Conservation (phyloP, 164 flowering plant genomes). For the Chimonanthus praecox region DNA sequence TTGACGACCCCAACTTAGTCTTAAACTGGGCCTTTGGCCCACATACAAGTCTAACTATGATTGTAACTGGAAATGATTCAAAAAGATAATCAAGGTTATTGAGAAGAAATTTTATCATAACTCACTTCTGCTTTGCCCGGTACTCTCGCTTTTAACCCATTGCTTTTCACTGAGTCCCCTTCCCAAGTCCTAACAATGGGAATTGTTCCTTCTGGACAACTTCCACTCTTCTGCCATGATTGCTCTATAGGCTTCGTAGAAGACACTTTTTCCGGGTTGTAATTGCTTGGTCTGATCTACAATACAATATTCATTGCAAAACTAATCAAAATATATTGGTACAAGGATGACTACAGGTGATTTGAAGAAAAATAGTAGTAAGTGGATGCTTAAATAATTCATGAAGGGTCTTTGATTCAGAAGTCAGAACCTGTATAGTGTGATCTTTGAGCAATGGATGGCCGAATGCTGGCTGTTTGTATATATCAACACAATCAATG, state of each 20-base stretch:
- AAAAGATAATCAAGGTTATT: no score
- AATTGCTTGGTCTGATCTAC: background rate
- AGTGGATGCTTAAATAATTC: background rate
- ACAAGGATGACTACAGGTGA: background rate
- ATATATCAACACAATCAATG: constrained; percentile 6
- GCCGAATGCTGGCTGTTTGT: constrained; percentile 4
- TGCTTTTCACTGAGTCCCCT: background rate
- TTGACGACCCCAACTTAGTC: background rate
- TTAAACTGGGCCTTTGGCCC: background rate
- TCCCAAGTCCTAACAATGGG: constrained; percentile 33
- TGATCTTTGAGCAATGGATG: constrained; percentile 3
- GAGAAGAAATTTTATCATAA: background rate
- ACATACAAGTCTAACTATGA: background rate
- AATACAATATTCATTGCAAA: background rate
- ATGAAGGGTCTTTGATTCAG: no score
- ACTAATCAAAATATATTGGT: no score
- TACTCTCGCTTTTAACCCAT: background rate
- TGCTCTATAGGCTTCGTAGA: constrained; percentile 14
- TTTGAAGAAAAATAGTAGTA: no score
- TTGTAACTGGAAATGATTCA: no score
- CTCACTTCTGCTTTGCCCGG: background rate
- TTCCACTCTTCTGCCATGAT: constrained; percentile 47
- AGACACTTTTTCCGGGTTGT: background rate
- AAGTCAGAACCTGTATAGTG: constrained; percentile 1
- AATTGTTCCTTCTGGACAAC: constrained; percentile 50